These are phyloP conservation scores for Porodaedalea pini DNA, from an alignment of 1,284 basidiomycete genomes.

Conservation along the genomic window DNA sequence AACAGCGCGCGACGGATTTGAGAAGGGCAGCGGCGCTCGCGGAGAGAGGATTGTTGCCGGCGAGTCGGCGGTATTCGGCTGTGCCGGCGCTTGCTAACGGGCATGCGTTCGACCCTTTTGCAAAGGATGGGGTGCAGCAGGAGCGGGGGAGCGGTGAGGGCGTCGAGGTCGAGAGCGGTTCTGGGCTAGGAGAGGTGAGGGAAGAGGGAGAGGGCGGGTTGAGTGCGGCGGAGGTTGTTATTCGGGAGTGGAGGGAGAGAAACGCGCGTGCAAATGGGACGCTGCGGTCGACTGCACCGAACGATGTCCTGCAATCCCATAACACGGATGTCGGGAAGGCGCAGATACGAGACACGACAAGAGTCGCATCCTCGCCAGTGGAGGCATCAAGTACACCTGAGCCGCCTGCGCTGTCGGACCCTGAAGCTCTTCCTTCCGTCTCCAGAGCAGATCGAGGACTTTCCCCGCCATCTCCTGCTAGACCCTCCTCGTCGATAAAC, in stretches of 20 bases:
- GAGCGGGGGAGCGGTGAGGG: neutral
- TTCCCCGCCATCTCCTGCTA: neutral
- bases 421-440: neutral
- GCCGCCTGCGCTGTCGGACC: neutral
- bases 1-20: conserved; percentile 2
- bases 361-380: no score
- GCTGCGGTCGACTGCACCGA: no score
- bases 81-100: neutral
- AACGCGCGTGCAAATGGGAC: neutral
- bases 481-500: no score
- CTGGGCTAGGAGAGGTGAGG: neutral
- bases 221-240: conserved; percentile 1
- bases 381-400: no score
- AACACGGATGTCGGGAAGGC: neutral
- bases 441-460: neutral
- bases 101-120: neutral
- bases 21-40: conserved; percentile 5
- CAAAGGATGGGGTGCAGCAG: neutral
- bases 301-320: neutral
- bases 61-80: conserved; percentile 9
- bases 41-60: conserved; percentile 1
- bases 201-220: neutral
- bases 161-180: neutral
- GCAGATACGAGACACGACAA: no score
- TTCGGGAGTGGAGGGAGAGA: conserved; percentile 4